phyloP scores from a whole-genome alignment of 306 rosid genomes.

The Quercus parvula region DNA sequence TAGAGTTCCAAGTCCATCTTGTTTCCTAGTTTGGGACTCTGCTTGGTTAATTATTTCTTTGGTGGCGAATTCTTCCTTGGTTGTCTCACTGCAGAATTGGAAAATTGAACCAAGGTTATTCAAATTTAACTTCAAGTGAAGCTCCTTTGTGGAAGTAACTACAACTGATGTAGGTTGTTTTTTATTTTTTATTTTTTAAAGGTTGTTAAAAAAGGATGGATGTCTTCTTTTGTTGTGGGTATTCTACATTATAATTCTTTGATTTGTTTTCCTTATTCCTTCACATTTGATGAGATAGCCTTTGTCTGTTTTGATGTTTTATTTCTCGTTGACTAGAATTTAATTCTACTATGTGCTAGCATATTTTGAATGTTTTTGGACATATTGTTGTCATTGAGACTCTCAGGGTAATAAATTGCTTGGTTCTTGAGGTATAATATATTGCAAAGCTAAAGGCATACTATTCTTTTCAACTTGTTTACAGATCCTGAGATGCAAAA shows the following conservation, averaged over 20 bases:
- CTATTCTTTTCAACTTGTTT: conserved; percentile 23
- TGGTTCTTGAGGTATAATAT: not conserved
- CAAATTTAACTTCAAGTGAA: not conserved
- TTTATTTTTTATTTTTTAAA: not conserved
- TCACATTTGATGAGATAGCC: not conserved
- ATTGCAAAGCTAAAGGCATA: not conserved
- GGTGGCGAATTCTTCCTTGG: not conserved
- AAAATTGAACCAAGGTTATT: not conserved
- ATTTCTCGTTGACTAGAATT: not conserved
- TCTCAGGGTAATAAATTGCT: not conserved
- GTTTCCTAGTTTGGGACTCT: not conserved
- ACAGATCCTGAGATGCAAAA: conserved; percentile 79
- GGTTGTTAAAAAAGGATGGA: not conserved
- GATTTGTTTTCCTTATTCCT: not conserved
- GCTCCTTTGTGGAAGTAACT: not conserved
- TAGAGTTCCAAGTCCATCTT: not conserved
- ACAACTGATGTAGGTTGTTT: not conserved
- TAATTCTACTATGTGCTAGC: not conserved
- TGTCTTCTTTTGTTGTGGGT: not conserved
- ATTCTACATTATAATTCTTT: not conserved
- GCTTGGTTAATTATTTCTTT: not conserved
- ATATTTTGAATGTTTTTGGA: not conserved
- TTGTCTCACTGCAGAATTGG: not conserved
- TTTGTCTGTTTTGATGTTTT: not conserved
- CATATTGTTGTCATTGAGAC: not conserved